Evolutionary conservation across 2,329 filamentous ascomycete species (phyloP).

Genomic region (Alternaria metachromatica): DNA sequence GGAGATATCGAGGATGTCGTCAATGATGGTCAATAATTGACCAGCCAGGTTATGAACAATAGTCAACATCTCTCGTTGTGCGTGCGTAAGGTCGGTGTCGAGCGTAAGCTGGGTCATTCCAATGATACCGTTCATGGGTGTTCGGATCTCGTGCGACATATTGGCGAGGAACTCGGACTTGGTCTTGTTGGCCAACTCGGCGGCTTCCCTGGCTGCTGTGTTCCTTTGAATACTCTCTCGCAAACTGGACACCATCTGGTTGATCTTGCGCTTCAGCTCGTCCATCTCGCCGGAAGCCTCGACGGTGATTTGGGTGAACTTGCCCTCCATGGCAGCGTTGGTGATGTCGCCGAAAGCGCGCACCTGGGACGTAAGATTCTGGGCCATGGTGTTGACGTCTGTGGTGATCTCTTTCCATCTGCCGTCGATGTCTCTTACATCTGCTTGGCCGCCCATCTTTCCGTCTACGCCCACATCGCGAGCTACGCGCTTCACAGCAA

Average conservation of each 20-base stretch:
- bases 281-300: slow-evolving; percentile 99
- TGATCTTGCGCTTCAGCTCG: slow-evolving; percentile 98
- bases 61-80: slow-evolving; percentile 97
- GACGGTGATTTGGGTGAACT: slow-evolving; percentile 96
- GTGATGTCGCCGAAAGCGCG: slow-evolving; percentile 98
- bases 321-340: slow-evolving; percentile 94
- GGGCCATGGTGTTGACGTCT: slow-evolving; percentile 89
- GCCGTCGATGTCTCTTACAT: slow-evolving; percentile 89
- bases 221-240: slow-evolving; percentile 97
- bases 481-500: slow-evolving; percentile 92
- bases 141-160: slow-evolving; percentile 98
- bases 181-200: slow-evolving; percentile 95
- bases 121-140: slow-evolving; percentile 97
- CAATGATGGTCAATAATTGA: slow-evolving; percentile 95
- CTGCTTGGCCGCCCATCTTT: slow-evolving; percentile 97
- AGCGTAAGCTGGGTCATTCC: slow-evolving; percentile 97
- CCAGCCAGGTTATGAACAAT: slow-evolving; percentile 97
- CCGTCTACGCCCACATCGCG: slow-evolving; percentile 97
- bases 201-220: slow-evolving; percentile 91
- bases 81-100: slow-evolving; percentile 90
- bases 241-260: slow-evolving; percentile 97
- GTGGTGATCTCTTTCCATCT: slow-evolving; percentile 99
- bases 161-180: slow-evolving; percentile 99
- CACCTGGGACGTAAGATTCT: slow-evolving; percentile 91
- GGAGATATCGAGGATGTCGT: slow-evolving; percentile 74